Conservation (phyloP, 768 basidiomycete genomes). For the Xerocomellus amylosporus region DNA sequence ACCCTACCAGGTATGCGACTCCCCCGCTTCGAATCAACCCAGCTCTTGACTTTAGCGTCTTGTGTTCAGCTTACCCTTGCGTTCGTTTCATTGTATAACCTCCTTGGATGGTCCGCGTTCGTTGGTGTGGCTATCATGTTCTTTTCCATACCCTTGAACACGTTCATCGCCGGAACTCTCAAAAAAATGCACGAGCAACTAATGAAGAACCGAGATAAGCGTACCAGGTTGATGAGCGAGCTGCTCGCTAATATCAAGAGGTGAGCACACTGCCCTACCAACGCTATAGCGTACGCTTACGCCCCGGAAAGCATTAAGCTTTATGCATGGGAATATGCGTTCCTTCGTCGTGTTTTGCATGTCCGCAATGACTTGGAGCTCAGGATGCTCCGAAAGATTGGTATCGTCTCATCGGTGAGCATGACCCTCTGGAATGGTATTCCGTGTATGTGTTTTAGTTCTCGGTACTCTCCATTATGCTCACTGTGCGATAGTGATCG, state of each 20-base stretch:
- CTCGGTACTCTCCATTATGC: neutral
- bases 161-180: conserved; percentile 56
- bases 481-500: conserved; percentile 45
- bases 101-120: conserved; percentile 89
- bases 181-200: conserved; percentile 81
- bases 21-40: neutral
- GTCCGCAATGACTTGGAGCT: conserved; percentile 82
- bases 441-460: conserved; percentile 38
- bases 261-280: conserved; percentile 28
- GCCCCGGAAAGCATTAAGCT: conserved; percentile 65
- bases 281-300: neutral
- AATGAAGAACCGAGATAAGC: conserved; percentile 81
- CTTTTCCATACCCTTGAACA: conserved; percentile 70
- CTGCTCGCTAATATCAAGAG: conserved; percentile 86
- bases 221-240: conserved; percentile 87
- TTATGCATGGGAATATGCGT: conserved; percentile 93
- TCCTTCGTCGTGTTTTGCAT: conserved; percentile 68
- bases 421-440: conserved; percentile 64
- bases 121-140: conserved; percentile 86
- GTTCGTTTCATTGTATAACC: conserved; percentile 77
- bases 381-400: conserved; percentile 77
- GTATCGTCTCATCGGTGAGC: conserved; percentile 64
- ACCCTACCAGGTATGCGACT: conserved; percentile 64
- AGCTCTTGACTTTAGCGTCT: too few relatives aligned
- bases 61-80: conserved; percentile 67